Base-by-base conservation (phyloP, 225 moss, liverwort and hornwort genomes). In the Pseudisothecium myosuroides region DNA sequence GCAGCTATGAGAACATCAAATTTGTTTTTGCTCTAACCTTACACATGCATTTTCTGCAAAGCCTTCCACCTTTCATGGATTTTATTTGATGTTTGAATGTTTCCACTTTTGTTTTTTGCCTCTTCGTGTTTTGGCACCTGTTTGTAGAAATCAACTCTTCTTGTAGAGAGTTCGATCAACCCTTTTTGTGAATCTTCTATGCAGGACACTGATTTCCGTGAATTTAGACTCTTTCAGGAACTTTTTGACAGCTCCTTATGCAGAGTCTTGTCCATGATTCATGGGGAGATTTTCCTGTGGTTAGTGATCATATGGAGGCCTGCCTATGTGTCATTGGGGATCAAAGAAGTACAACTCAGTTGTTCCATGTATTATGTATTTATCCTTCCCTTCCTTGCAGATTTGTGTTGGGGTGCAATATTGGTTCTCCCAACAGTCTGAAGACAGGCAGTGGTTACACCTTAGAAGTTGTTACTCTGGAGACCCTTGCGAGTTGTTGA, bases 361-460 rank as follows among this genome's bases (percentile, higher is more conserved):
- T 39, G 76, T 83, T 60, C 24, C 29, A 37, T 84, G 28, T 81
- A 76, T 81, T 63, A 76, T 75, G 60, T 92, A 86, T 90, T 75
- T 81, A 62, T 62, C 37, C 28, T 59, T 72, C 54, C 26, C 54
- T 72, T 83, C 54, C 68, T 91, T 87, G 89, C 92, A 93, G 92
- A 93, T 93, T 86, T 78, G 66, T 85, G 85, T 83, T n/a, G 63
- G 79, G 83, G 76, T 91, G 89, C 85, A 85, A 88, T 60, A 79
- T 85, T 83, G 87, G 37, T 61, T 89, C 80, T 86, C 67, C 60
- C 45, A 80, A 76, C 84, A 90, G 84, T 56, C 31, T 76, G 89
- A 81, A 87, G 86, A 69, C 64, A 81, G 82, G 87, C 62, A 65
- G 78, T 83, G 85, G 63, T 63, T 69, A 71, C 85, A 64, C 61